Evolutionary conservation across 2,329 filamentous ascomycete species (phyloP).

Genomic region (Penicillium psychrosexuale): DNA sequence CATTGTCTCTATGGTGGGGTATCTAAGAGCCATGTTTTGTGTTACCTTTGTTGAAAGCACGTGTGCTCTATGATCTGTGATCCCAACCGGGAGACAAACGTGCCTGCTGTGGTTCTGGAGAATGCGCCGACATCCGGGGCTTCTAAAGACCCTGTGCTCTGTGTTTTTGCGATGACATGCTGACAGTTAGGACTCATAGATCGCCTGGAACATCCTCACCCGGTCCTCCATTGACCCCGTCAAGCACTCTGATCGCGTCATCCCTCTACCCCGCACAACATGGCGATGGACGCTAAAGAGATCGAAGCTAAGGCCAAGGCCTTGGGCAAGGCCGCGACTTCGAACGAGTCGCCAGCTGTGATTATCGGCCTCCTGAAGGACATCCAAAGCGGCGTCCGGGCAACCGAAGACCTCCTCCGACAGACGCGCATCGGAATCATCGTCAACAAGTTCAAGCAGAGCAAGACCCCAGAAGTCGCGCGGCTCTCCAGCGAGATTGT

Average conservation of each 20-base stretch:
- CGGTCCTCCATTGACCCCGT: background rate
- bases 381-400: conserved; percentile 74
- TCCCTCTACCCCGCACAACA: conserved; percentile 4
- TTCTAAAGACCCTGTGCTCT: background rate
- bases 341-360: conserved; percentile 69
- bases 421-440: conserved; percentile 88
- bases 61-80: background rate
- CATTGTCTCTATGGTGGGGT: background rate
- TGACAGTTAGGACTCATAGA: background rate
- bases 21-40: background rate
- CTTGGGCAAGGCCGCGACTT: conserved; percentile 72
- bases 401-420: conserved; percentile 85
- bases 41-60: background rate
- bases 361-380: conserved; percentile 72
- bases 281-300: conserved; percentile 73
- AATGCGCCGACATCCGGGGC: conserved; percentile 6
- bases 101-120: background rate
- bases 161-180: background rate
- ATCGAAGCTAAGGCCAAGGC: conserved; percentile 73
- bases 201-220: background rate
- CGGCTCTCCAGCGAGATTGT: conserved; percentile 78
- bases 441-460: conserved; percentile 78
- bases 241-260: background rate
- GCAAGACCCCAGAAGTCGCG: conserved; percentile 71
- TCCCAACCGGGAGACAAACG: background rate